Evolutionary conservation across 1,139 yeast species (phyloP).

Genomic region (Zygosaccharomyces pseudobailii): DNA sequence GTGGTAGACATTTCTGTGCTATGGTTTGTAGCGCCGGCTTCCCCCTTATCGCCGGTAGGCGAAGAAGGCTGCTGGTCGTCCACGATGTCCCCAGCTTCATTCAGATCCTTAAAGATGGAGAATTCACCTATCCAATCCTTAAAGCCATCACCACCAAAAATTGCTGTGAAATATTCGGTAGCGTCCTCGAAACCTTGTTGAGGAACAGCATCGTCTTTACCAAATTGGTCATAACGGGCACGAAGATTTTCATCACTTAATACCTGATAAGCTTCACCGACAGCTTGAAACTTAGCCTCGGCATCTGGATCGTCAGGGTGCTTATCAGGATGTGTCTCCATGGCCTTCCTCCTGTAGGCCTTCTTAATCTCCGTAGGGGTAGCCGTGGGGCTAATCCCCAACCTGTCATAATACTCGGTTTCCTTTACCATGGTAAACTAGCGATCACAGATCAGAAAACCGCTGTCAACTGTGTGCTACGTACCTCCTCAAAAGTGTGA

Average conservation of each 20-base stretch:
- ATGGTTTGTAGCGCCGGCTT: background rate
- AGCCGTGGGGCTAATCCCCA: conserved; percentile 67
- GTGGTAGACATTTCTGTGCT: conserved; percentile 5
- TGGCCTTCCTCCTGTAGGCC: conserved; percentile 87
- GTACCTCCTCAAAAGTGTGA: background rate
- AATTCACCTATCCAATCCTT: conserved; percentile 74
- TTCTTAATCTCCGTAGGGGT: conserved; percentile 81
- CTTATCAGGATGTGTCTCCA: conserved; percentile 90
- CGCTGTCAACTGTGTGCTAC: background rate
- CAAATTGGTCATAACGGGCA: conserved; percentile 59
- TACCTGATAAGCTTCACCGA: conserved; percentile 68
- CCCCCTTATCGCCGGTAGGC: conserved; percentile 6
- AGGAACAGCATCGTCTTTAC: conserved; percentile 64
- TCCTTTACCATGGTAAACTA: conserved; percentile 75
- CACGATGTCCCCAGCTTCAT: conserved; percentile 52
- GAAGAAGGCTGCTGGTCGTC: conserved; percentile 26
- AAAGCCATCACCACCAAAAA: conserved; percentile 77
- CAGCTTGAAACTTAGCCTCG: conserved; percentile 59
- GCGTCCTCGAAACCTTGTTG: conserved; percentile 70
- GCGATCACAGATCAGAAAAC: background rate
- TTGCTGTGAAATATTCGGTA: conserved; percentile 58
- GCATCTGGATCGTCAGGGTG: conserved; percentile 81
- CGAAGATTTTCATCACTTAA: conserved; percentile 57
- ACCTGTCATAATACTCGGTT: conserved; percentile 77
- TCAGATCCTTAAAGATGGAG: conserved; percentile 54